Conservation (phyloP, 164 flowering plant genomes). For the Dillenia suffruticosa region DNA sequence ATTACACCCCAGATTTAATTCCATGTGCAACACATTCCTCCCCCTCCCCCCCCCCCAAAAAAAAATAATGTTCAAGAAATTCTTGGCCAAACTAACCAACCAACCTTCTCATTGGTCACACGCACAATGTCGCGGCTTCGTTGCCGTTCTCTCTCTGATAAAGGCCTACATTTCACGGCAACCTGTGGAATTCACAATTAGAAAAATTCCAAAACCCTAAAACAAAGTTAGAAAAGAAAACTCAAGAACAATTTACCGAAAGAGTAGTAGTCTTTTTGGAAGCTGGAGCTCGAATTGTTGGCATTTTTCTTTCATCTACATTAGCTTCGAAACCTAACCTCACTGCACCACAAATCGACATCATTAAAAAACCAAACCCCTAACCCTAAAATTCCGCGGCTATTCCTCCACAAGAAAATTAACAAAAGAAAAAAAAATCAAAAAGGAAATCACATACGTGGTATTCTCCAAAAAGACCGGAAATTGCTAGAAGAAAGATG, state of each 20-base stretch:
- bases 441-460: no score
- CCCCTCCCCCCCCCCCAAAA: not conserved
- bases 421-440: no score
- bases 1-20: not conserved
- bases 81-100: not conserved
- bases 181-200: constrained; percentile 37
- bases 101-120: constrained; percentile 64
- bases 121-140: constrained; percentile 60
- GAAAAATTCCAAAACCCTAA: not conserved
- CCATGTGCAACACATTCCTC: not conserved
- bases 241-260: constrained; percentile 32
- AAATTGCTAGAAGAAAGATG: no score
- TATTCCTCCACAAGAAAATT: no score
- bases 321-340: constrained; percentile 4
- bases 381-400: not conserved
- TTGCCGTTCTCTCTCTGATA: constrained; percentile 37
- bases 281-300: constrained; percentile 70
- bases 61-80: not conserved
- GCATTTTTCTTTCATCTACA: constrained; percentile 48
- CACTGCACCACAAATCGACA: constrained; percentile 1
- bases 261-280: constrained; percentile 63
- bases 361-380: constrained; percentile 1
- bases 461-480: no score
- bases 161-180: constrained; percentile 83
- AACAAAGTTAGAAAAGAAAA: not conserved